phyloP scores from a whole-genome alignment of 805 yeast species.

The Lachancea cidri region DNA sequence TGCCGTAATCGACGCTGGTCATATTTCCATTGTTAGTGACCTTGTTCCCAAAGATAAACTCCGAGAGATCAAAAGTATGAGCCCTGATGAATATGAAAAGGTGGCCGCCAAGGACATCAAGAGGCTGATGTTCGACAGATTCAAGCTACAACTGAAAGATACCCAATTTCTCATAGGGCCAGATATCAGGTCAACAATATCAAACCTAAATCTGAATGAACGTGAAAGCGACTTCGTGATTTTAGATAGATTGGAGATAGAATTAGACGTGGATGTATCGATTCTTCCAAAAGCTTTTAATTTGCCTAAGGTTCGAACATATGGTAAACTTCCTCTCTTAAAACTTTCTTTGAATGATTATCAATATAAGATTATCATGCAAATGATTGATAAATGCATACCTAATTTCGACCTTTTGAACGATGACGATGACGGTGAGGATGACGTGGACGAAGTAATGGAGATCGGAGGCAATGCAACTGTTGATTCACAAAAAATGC shows the following conservation, averaged over 20 bases:
- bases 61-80: slow-evolving; percentile 61
- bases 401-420: slow-evolving; percentile 39
- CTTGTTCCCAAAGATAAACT: slow-evolving; percentile 66
- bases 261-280: slow-evolving; percentile 71
- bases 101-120: slow-evolving; percentile 44
- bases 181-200: slow-evolving; percentile 68
- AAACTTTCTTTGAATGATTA: slow-evolving; percentile 74
- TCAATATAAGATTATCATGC: slow-evolving; percentile 86
- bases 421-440: slow-evolving; percentile 29
- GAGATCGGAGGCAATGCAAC: no score
- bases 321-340: slow-evolving; percentile 73
- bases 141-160: slow-evolving; percentile 68
- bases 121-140: slow-evolving; percentile 84
- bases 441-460: slow-evolving; percentile 9
- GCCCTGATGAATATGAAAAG: slow-evolving; percentile 65
- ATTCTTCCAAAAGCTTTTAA: slow-evolving; percentile 77
- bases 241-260: slow-evolving; percentile 70
- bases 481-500: slow-evolving; percentile 9
- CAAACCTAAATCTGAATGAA: slow-evolving; percentile 50
- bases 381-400: slow-evolving; percentile 60
- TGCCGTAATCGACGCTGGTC: slow-evolving; percentile 92
- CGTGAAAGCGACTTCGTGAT: slow-evolving; percentile 46
- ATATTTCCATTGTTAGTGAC: slow-evolving; percentile 77
- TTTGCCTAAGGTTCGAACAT: slow-evolving; percentile 64
- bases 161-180: slow-evolving; percentile 89